A percentile compares a stretch with the other conserved stretches of the same genome.
phyloP scores from a whole-genome alignment of 768 basidiomycete genomes.

The Roridomyces roridus region DNA sequence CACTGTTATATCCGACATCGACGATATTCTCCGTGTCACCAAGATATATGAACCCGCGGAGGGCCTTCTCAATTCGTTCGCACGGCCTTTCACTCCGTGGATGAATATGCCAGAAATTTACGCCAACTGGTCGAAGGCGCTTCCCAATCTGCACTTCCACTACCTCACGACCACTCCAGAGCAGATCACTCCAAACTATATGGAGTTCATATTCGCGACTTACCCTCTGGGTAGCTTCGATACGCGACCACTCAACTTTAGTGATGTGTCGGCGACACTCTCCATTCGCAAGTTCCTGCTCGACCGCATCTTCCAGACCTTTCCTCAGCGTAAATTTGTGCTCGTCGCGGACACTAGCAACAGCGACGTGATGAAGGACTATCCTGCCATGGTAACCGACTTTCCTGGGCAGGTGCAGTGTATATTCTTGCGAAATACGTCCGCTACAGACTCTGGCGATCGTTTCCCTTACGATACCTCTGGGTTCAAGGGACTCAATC shows the following conservation, averaged over 20 bases:
- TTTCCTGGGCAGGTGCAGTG: conserved; percentile 26
- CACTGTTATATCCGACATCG: conserved; percentile 40
- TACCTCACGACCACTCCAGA: conserved; percentile 42
- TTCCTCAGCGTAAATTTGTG: conserved; percentile 36
- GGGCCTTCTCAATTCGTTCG: conserved; percentile 39
- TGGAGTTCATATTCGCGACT: conserved; percentile 35
- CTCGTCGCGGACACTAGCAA: conserved; percentile 22
- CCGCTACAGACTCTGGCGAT: conserved; percentile 37
- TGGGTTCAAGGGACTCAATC: conserved; percentile 34
- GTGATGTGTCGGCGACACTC: conserved; percentile 32
- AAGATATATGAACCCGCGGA: conserved; percentile 38
- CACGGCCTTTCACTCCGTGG: conserved; percentile 33
- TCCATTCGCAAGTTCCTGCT: conserved; percentile 34
- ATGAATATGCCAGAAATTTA: conserved; percentile 35
- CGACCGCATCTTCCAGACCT: conserved; percentile 36
- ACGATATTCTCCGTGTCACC: conserved; percentile 41
- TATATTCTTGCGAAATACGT: conserved; percentile 40
- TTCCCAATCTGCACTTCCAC: conserved; percentile 36
- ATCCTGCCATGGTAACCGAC: conserved; percentile 13
- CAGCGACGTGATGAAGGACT: conserved; percentile 24
- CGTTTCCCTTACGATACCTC: conserved; percentile 39
- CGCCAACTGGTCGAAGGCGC: conserved; percentile 30
- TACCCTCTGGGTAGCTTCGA: conserved; percentile 39
- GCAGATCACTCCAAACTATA: conserved; percentile 37
- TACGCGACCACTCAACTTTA: conserved; percentile 39